Evolutionary conservation across 169 alveolate species (phyloP).

Genomic region (Ichthyophthirius multifiliis): DNA sequence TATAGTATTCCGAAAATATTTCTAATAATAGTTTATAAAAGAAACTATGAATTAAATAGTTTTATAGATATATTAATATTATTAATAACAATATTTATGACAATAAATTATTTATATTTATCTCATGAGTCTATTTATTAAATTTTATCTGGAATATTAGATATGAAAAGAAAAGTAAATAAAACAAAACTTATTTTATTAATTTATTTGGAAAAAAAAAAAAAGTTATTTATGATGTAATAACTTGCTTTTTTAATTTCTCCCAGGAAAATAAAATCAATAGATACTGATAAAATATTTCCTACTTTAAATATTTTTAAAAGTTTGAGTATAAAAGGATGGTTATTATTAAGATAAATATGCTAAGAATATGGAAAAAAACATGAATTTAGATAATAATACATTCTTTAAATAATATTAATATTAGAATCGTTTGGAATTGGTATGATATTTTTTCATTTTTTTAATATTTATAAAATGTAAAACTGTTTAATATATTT

Average conservation of each 20-base stretch:
- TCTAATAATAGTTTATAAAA: not conserved
- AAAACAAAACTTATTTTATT: not conserved
- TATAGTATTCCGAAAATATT: not conserved
- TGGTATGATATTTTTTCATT: not conserved
- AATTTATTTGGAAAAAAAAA: not conserved
- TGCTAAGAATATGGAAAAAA: slow-evolving; percentile 5
- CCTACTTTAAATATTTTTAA: not conserved
- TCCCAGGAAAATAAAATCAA: not conserved
- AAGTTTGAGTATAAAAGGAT: not conserved
- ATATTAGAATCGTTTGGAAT: not conserved
- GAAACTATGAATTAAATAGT: not conserved
- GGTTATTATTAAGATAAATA: not conserved
- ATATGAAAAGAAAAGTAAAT: slow-evolving; percentile 1
- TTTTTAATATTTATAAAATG: not conserved
- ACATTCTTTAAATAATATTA: not conserved
- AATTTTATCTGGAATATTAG: not conserved
- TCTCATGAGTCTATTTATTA: not conserved
- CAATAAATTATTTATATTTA: not conserved
- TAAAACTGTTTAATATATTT: not conserved
- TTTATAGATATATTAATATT: not conserved
- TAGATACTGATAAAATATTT: not conserved
- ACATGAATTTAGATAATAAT: not conserved
- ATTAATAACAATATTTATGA: not conserved
- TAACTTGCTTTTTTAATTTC: not conserved
- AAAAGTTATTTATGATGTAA: not conserved